These are phyloP conservation scores for Xylariaceae sp. DNA, from an alignment of 2,329 filamentous ascomycete genomes.

Conservation along the genomic window DNA sequence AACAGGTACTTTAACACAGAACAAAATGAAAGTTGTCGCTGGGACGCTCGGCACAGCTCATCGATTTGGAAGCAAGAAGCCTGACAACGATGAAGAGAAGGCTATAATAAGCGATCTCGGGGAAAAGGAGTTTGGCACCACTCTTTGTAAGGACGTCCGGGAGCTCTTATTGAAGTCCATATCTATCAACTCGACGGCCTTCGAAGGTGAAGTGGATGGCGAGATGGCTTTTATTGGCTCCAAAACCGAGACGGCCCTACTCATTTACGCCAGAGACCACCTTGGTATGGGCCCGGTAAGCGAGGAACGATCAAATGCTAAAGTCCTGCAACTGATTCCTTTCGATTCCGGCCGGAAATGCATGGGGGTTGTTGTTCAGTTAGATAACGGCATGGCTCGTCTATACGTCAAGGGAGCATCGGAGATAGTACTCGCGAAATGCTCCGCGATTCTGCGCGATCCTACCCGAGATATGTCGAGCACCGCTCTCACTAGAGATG, in stretches of 20 bases:
- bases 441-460: conserved; percentile 53
- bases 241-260: conserved; percentile 75
- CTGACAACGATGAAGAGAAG: conserved; percentile 23
- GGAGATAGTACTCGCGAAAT: conserved; percentile 63
- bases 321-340: conserved; percentile 68
- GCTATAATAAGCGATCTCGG: conserved; percentile 39
- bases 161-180: conserved; percentile 63
- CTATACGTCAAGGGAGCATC: conserved; percentile 68
- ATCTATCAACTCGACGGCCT: conserved; percentile 71
- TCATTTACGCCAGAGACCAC: conserved; percentile 69
- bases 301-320: conserved; percentile 63
- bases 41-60: conserved; percentile 60
- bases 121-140: conserved; percentile 50
- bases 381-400: conserved; percentile 54
- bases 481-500: conserved; percentile 52
- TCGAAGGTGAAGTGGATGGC: conserved; percentile 73
- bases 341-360: conserved; percentile 79
- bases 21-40: conserved; percentile 69
- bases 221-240: conserved; percentile 70
- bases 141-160: conserved; percentile 51
- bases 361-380: conserved; percentile 62
- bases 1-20: conserved; percentile 68
- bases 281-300: conserved; percentile 68
- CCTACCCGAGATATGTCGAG: conserved; percentile 49
- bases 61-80: conserved; percentile 51